phyloP scores from a whole-genome alignment of 2,329 filamentous ascomycete genomes.

The Fusarium gaditjirri region DNA sequence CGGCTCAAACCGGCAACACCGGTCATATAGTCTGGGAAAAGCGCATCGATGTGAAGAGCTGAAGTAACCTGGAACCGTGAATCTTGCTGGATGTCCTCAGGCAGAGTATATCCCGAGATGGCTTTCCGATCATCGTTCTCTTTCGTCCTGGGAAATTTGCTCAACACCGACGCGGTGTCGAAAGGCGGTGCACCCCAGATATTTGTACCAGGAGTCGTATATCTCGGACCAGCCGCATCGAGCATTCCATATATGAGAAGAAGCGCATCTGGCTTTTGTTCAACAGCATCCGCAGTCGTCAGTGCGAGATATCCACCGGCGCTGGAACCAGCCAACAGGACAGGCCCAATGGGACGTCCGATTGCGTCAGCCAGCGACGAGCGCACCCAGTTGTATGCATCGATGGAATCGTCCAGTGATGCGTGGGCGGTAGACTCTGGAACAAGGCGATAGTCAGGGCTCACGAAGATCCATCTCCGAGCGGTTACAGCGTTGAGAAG shows the following conservation, averaged over 20 bases:
- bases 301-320: constrained; percentile 36
- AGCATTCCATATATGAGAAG: constrained; percentile 38
- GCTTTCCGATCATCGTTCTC: constrained; percentile 12
- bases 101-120: constrained; percentile 7
- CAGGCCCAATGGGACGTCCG: constrained; percentile 10
- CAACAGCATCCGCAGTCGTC: constrained; percentile 6
- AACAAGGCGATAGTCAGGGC: constrained; percentile 38
- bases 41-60: constrained; percentile 33
- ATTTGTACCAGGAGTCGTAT: constrained; percentile 26
- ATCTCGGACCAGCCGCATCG: constrained; percentile 11
- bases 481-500: constrained; percentile 27
- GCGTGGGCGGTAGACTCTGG: constrained; percentile 36
- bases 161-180: constrained; percentile 17
- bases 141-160: constrained; percentile 12
- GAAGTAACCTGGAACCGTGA: constrained; percentile 5
- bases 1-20: constrained; percentile 18
- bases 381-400: constrained; percentile 38
- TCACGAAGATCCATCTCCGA: constrained; percentile 41
- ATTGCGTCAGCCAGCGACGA: constrained; percentile 5
- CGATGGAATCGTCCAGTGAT: constrained; percentile 26
- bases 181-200: constrained; percentile 21
- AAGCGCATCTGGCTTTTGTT: constrained; percentile 17
- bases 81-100: not conserved
- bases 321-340: constrained; percentile 37
- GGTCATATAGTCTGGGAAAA: constrained; percentile 39